phyloP scores from a whole-genome alignment of 345 rosid genomes.

The Noccaea caerulescens region DNA sequence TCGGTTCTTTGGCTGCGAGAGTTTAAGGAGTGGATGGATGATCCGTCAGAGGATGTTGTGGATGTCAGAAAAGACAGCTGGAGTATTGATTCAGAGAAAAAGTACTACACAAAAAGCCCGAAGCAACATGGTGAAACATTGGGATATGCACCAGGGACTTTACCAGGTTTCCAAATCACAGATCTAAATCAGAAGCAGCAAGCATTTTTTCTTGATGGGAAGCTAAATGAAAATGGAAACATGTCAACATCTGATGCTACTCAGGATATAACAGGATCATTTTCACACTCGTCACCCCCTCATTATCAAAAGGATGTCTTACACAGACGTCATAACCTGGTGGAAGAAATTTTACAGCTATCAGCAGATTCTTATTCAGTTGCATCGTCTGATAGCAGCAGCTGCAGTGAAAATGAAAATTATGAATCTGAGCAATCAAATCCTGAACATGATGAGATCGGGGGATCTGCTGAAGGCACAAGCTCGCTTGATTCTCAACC shows the following conservation, averaged over 20 bases:
- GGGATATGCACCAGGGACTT: constrained; percentile 47
- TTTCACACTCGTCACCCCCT: constrained; percentile 78
- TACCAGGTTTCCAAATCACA: constrained; percentile 61
- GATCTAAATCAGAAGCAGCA: constrained; percentile 50
- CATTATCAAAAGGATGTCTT: constrained; percentile 83
- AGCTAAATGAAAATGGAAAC: constrained; percentile 48
- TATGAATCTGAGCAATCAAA: constrained; percentile 50
- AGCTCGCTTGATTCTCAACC: constrained; percentile 42
- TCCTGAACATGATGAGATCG: constrained; percentile 49
- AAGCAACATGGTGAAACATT: constrained; percentile 61
- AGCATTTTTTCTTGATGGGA: constrained; percentile 49
- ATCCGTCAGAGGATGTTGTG: constrained; percentile 52
- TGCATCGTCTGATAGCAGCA: constrained; percentile 80
- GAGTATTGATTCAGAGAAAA: constrained; percentile 46
- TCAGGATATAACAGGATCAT: constrained; percentile 55
- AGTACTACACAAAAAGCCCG: constrained; percentile 45
- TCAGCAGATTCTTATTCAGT: constrained; percentile 86
- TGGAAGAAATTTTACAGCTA: constrained; percentile 92
- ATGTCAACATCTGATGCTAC: constrained; percentile 49
- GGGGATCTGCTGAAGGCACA: constrained; percentile 36
- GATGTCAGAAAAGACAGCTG: constrained; percentile 44
- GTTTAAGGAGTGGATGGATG: constrained; percentile 95
- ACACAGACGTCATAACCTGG: constrained; percentile 81
- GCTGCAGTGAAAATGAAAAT: constrained; percentile 75
- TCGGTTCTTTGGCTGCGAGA: constrained; percentile 90